These are phyloP conservation scores for Fusarium albosuccineum DNA, from an alignment of 2,329 filamentous ascomycete species.

Conservation along the genomic window DNA sequence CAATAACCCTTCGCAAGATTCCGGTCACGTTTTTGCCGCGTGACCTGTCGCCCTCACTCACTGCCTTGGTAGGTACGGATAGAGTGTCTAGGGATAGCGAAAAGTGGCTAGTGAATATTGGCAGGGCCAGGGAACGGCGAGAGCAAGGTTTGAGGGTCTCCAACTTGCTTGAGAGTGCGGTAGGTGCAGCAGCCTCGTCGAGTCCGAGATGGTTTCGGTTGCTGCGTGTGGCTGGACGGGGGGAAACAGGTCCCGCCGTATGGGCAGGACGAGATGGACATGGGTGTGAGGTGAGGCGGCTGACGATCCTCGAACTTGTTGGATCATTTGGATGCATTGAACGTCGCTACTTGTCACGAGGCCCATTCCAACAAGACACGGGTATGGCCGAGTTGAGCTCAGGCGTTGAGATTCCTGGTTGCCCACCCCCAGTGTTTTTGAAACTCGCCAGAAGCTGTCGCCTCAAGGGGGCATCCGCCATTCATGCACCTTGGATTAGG, in stretches of 20 bases:
- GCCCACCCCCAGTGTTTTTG: background rate
- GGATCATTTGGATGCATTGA: conserved; percentile 13
- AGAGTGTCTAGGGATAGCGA: too few relatives aligned
- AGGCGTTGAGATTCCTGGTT: conserved; percentile 16
- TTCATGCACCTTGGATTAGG: background rate
- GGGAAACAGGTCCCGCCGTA: conserved; percentile 7
- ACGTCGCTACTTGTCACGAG: conserved; percentile 29
- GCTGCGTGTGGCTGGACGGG: conserved; percentile 2
- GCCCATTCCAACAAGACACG: conserved; percentile 32
- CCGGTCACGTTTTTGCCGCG: conserved; percentile 17
- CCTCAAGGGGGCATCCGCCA: background rate
- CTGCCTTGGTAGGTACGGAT: too few relatives aligned
- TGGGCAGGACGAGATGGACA: conserved; percentile 37
- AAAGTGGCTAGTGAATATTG: conserved; percentile 5
- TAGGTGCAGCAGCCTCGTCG: conserved; percentile 19
- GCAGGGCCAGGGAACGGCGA: conserved; percentile 1
- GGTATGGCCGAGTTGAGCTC: conserved; percentile 30
- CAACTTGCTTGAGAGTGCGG: conserved; percentile 17
- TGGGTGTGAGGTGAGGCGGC: conserved; percentile 30
- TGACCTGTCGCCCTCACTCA: conserved; percentile 11
- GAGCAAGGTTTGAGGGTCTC: conserved; percentile 1
- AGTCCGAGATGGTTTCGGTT: conserved; percentile 36
- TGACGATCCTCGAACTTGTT: conserved; percentile 20
- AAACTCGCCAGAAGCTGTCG: conserved; percentile 4
- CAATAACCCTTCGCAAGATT: conserved; percentile 26